phyloP scores from a whole-genome alignment of 768 basidiomycete genomes.

The Lactifluus rugatus region DNA sequence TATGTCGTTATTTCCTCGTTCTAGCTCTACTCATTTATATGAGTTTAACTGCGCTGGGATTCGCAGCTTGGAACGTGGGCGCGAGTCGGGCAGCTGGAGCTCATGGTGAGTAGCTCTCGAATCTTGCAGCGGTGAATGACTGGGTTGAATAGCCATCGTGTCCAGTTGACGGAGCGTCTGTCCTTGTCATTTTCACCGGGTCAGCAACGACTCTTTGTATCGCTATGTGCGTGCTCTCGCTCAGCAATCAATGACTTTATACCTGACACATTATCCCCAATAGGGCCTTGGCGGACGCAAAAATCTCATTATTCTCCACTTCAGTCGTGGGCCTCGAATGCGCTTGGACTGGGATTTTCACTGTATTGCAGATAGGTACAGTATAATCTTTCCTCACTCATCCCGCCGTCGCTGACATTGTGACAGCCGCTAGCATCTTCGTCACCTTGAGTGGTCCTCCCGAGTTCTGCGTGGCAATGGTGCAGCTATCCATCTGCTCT shows the following conservation, averaged over 20 bases:
- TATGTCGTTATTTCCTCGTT: slow-evolving; percentile 1
- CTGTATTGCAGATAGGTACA: slow-evolving; percentile 39
- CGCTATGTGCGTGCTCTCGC: slow-evolving; percentile 29
- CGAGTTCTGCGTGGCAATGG: slow-evolving; percentile 25
- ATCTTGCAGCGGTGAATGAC: background rate
- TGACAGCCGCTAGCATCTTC: slow-evolving; percentile 40
- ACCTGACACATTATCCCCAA: slow-evolving; percentile 10
- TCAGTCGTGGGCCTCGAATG: slow-evolving; percentile 44
- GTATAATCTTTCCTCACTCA: background rate
- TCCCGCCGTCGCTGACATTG: background rate
- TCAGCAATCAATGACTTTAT: slow-evolving; percentile 35
- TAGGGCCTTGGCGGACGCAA: slow-evolving; percentile 28
- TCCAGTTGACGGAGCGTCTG: background rate
- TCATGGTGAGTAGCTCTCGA: background rate
- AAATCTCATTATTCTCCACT: slow-evolving; percentile 30
- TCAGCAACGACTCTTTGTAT: slow-evolving; percentile 28
- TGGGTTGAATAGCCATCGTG: background rate
- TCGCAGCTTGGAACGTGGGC: slow-evolving; percentile 13
- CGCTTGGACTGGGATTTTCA: slow-evolving; percentile 42
- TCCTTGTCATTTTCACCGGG: background rate
- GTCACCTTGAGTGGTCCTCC: slow-evolving; percentile 37
- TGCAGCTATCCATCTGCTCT: slow-evolving; percentile 21
- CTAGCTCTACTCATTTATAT: slow-evolving; percentile 36
- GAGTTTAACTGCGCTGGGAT: slow-evolving; percentile 10
- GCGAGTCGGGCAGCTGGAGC: background rate